Percentiles rank a stretch among this genome's conserved stretches.
These are phyloP conservation scores for Lathyrus tuberosus DNA, from an alignment of 306 rosid genomes.

Conservation along the genomic window DNA sequence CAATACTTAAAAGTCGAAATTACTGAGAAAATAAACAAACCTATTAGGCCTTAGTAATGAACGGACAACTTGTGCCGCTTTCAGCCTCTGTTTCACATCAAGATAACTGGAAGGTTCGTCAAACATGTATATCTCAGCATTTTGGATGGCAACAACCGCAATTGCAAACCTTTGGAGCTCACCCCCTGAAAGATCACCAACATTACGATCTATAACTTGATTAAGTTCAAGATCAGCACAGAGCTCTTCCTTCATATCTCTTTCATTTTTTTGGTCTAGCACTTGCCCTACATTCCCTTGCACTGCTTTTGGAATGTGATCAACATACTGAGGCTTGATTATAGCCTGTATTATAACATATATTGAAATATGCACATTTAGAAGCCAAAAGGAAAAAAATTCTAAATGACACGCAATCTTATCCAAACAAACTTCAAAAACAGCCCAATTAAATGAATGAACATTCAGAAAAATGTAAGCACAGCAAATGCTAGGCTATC, in stretches of 20 bases:
- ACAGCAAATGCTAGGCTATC: not conserved
- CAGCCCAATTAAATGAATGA: not conserved
- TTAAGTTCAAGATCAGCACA: slow-evolving; percentile 88
- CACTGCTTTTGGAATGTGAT: slow-evolving; percentile 96
- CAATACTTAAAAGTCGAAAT: slow-evolving; percentile 5
- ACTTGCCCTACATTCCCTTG: slow-evolving; percentile 97
- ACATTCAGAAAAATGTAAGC: slow-evolving; percentile 11
- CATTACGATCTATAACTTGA: slow-evolving; percentile 94
- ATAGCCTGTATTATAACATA: slow-evolving; percentile 61
- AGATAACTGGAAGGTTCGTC: slow-evolving; percentile 99
- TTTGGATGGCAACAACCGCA: slow-evolving; percentile 94
- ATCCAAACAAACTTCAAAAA: slow-evolving; percentile 23
- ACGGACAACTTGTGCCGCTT: slow-evolving; percentile 93
- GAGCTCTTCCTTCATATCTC: slow-evolving; percentile 67
- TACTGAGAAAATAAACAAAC: slow-evolving; percentile 44
- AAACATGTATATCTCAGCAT: slow-evolving; percentile 96
- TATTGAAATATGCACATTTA: slow-evolving; percentile 19
- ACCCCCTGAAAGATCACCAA: slow-evolving; percentile 96
- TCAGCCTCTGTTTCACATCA: slow-evolving; percentile 95
- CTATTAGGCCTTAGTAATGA: slow-evolving; percentile 91
- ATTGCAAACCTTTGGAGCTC: slow-evolving; percentile 99
- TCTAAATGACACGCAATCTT: not conserved
- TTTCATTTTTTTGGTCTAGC: slow-evolving; percentile 87
- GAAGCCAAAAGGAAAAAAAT: not conserved
- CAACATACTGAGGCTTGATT: slow-evolving; percentile 98